Conservation (phyloP, 148 eudicot genomes). For the Fagopyrum homotropicum region DNA sequence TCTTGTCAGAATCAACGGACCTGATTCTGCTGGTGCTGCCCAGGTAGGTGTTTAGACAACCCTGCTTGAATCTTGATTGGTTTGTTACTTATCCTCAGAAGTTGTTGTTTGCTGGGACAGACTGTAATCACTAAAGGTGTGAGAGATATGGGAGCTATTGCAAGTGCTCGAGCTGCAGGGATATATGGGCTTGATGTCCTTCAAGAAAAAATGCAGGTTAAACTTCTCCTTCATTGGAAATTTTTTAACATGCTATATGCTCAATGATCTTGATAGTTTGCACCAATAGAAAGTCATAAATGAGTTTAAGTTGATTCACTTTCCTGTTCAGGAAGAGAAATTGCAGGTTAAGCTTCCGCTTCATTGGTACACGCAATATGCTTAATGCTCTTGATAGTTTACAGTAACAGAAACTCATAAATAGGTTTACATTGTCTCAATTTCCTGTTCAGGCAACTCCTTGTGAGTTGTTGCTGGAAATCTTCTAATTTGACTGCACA, state of each 20-base stretch:
- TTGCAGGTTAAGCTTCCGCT: too few species aligned
- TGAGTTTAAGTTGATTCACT: background rate
- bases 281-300: background rate
- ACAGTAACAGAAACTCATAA: too few species aligned
- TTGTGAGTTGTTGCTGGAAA: too few species aligned
- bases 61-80: background rate
- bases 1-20: constrained; percentile 54
- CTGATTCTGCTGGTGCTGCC: constrained; percentile 93
- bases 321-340: background rate
- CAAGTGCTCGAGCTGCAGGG: constrained; percentile 90
- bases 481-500: too few species aligned
- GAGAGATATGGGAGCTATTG: constrained; percentile 85
- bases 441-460: too few species aligned
- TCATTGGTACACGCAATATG: too few species aligned
- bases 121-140: constrained; percentile 58
- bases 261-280: too few species aligned
- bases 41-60: constrained; percentile 37
- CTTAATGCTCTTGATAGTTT: too few species aligned
- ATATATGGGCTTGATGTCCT: constrained; percentile 88
- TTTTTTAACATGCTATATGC: too few species aligned
- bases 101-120: constrained; percentile 26
- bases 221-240: too few species aligned
- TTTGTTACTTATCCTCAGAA: background rate
- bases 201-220: constrained; percentile 70
- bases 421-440: too few species aligned